A percentile compares a stretch with the other conserved stretches of the same genome.
phyloP scores from a whole-genome alignment of 2,329 filamentous ascomycete genomes.

The Phaeosphaeriaceae sp. region DNA sequence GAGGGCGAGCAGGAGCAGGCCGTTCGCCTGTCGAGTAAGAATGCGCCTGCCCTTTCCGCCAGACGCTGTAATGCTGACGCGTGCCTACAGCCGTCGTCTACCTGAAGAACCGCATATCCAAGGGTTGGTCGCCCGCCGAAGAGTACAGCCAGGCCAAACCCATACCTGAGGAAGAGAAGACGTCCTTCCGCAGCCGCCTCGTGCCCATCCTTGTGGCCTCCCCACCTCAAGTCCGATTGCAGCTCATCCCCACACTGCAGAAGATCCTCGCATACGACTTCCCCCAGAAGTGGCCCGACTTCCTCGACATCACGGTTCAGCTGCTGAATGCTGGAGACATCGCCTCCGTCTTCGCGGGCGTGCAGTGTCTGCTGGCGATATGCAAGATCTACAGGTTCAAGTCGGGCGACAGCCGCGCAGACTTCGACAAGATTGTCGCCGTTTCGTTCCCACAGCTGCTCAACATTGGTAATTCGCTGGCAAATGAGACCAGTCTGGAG shows the following conservation, averaged over 20 bases:
- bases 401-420: slow-evolving; percentile 77
- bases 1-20: slow-evolving; percentile 85
- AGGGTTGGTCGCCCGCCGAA: slow-evolving; percentile 84
- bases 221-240: slow-evolving; percentile 81
- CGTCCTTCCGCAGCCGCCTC: slow-evolving; percentile 83
- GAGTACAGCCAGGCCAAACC: slow-evolving; percentile 74
- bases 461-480: slow-evolving; percentile 84
- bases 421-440: slow-evolving; percentile 95
- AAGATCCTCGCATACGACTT: slow-evolving; percentile 97
- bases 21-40: slow-evolving; percentile 83
- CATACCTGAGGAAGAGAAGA: slow-evolving; percentile 89
- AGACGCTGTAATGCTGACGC: slow-evolving; percentile 27
- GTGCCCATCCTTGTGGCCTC: slow-evolving; percentile 87
- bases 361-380: slow-evolving; percentile 92
- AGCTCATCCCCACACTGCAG: slow-evolving; percentile 92
- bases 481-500: slow-evolving; percentile 90
- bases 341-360: slow-evolving; percentile 85
- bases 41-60: slow-evolving; percentile 24
- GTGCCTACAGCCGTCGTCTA: slow-evolving; percentile 81
- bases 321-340: slow-evolving; percentile 87
- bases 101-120: slow-evolving; percentile 95
- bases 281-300: slow-evolving; percentile 90
- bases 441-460: slow-evolving; percentile 88
- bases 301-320: slow-evolving; percentile 90
- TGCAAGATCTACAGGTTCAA: slow-evolving; percentile 97